Evolutionary conservation across 2,329 filamentous ascomycete genomes (phyloP), one percentile per base, ranked within the genome.

Genomic region (Trichoderma sp.): DNA sequence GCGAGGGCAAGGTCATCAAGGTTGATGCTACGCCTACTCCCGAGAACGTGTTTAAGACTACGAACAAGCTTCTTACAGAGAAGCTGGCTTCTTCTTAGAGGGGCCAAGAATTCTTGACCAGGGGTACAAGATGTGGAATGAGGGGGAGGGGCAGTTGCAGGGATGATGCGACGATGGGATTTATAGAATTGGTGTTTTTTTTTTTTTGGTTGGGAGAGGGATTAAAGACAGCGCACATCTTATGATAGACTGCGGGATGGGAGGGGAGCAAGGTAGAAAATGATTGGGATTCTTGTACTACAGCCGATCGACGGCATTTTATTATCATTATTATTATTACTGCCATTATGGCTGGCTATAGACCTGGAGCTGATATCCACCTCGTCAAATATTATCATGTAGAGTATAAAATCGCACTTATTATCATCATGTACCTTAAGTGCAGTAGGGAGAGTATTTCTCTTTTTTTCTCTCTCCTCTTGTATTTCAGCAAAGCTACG

Each of bases 1-100:
- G 86, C 77, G 86, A 95, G 83, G 90, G 88, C 77, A 91, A 91
- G 79, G 94, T 98, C 17, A 88, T 97, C 80, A 93, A 91, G 84
- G 87, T 98, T 58, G 86, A 91, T 76, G 93, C 95, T 34, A 91
- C 90, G 30, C 87, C 88, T 57, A 77, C 83, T 8, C 91, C 93
- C 3, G 90, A 93, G 32, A 86, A 80, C 32, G 89, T 91, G 63
- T 90, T 87, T 77, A 79, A 80, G 74, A 84, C 82, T 67, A 91
- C 88, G 1, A 81, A 84, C 78, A 81, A 82, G 77, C 82, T 84
- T 77, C 81, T 91, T 62, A 80, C 79, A 61, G 81, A 84, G 77
- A 83, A 82, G 71, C 79, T 91, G 59, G 86, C 66, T 32, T 68
- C 39, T 23, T 26, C 63, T 66, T 65, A 43, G 39, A 36, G 23